These are phyloP conservation scores for Globomyces sp. DNA, from an alignment of 371 early-diverging fungal species.

Conservation along the genomic window DNA sequence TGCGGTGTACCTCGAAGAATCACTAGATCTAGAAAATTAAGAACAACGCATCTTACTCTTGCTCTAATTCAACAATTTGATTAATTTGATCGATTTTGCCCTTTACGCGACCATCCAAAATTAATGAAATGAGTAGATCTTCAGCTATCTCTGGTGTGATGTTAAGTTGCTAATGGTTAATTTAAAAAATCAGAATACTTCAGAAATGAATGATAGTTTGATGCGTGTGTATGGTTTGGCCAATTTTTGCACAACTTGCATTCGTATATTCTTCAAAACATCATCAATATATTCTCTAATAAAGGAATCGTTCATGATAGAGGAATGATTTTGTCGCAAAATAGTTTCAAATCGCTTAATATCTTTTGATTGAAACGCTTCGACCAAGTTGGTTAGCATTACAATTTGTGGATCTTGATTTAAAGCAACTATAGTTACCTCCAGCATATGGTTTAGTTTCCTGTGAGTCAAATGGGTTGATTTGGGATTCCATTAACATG, in stretches of 20 bases:
- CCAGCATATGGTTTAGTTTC: conserved; percentile 84
- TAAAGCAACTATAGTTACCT: not conserved
- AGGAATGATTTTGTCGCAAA: conserved; percentile 62
- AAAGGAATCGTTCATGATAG: conserved; percentile 88
- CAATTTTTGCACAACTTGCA: conserved; percentile 78
- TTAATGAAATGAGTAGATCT: conserved; percentile 77
- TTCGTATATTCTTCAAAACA: conserved; percentile 84
- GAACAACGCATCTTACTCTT: conserved; percentile 49
- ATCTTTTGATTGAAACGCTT: conserved; percentile 86
- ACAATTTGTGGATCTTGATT: conserved; percentile 73
- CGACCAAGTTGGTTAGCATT: conserved; percentile 88
- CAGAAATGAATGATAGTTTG: conserved; percentile 72
- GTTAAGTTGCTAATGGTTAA: conserved; percentile 64
- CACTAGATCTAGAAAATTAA: not conserved
- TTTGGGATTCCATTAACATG: conserved; percentile 90
- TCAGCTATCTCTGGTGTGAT: conserved; percentile 76
- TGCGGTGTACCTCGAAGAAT: conserved; percentile 9
- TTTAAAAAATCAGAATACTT: conserved; percentile 45
- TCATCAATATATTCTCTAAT: conserved; percentile 87
- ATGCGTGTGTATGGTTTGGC: conserved; percentile 92
- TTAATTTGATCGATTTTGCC: conserved; percentile 86
- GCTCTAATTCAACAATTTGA: conserved; percentile 58
- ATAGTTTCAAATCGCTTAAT: conserved; percentile 85
- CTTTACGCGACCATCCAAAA: conserved; percentile 78
- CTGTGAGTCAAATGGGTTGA: conserved; percentile 95